Base-by-base conservation (phyloP, 768 basidiomycete species). In the Brasilioporus rufonigricans region DNA sequence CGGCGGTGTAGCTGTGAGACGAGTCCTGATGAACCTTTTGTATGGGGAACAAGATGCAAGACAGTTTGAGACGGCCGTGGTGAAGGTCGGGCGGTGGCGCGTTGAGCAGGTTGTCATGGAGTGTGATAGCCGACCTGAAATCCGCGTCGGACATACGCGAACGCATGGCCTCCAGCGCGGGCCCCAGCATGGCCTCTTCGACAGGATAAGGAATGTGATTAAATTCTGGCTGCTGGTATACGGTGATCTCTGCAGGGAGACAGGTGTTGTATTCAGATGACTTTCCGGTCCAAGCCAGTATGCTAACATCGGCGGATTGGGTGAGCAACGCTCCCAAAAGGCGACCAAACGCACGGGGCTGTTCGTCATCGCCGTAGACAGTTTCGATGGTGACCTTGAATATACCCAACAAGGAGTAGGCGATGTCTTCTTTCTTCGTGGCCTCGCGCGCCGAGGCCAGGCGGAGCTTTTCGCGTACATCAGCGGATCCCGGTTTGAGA, bases 381-480 rank as follows among this genome's bases (percentile, higher is more conserved):
- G 21, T 5, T 21, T 7, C 19, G 12, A 21, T 21, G 12, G 39
- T 21, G 39, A 39, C 19, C 7, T 39, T 19, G n/a, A 39, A 39
- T 21, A 39, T 39, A 19, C 39, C 39, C 5, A 39, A 39, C 1
- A 39, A 19, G 6, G 39, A 39, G 19, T 39, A 39, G 7, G 39
- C 39, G 9, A 39, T 39, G 9, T 39, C 38, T 8, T 38, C 38
- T 19, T 38, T 18, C 19, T 38, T 38, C 39, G 39, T 39, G 21
- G 39, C 39, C 5, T 5, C 14, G 18, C 50, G 41, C 4, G 23
- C 13, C 6, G 68, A 64, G 26, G 67, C 68, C 35, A 64, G 52
- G 13, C 43, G 50, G 16, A 70, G 61, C 50, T 59, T 66, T 44
- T 66, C 40, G 16, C 59, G 57, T 0, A 39, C 48, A 3, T 57